Evolutionary conservation across 805 yeast species (phyloP), one percentile per base, ranked within the genome.

Genomic region (Myxozyma kluyveri): DNA sequence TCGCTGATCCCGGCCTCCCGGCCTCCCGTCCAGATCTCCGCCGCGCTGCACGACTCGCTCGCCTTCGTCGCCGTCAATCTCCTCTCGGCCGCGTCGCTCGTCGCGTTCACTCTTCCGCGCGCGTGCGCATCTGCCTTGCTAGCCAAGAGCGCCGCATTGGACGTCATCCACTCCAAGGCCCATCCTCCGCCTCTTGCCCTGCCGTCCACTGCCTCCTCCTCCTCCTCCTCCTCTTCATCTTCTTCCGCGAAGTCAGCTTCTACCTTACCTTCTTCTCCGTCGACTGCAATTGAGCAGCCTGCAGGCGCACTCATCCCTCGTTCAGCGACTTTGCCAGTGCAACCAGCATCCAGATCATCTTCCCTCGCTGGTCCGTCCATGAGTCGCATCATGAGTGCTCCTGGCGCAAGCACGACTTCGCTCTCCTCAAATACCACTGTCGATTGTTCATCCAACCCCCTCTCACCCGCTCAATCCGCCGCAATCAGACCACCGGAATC

Each of bases 51-150:
- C 39, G 39, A 12, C 35, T 17, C 31, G 38, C 4, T 3, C 39
- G 18, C 19, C 21, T 18, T 26, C 35, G 17, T 23, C 48, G 23
- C 5, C 54, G 33, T 45, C 35, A 5, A 4, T 12, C 47, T 49
- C 39, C 32, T 38, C 41, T 12, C 18, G 31, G 31, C 5, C 42
- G 27, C 33, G 39, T 14, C 26, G 31, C 19, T 31, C 47, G 37
- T 22, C 26, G 37, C 22, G 33, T n/a, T 33, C 37, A 27, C 41
- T 38, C 24, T 10, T 38, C 22, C 23, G 19, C 41, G 22, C 10
- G 41, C 23, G 23, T 7, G 12, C 23, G 27, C 14, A 5, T n/a
- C 41, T n/a, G n/a, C n/a, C n/a, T n/a, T n/a, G n/a, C n/a, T n/a
- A n/a, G n/a, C n/a, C n/a, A n/a, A n/a, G n/a, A n/a, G n/a, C n/a